Conservation (phyloP, 345 rosid genomes). For the Hibiscus mutabilis region DNA sequence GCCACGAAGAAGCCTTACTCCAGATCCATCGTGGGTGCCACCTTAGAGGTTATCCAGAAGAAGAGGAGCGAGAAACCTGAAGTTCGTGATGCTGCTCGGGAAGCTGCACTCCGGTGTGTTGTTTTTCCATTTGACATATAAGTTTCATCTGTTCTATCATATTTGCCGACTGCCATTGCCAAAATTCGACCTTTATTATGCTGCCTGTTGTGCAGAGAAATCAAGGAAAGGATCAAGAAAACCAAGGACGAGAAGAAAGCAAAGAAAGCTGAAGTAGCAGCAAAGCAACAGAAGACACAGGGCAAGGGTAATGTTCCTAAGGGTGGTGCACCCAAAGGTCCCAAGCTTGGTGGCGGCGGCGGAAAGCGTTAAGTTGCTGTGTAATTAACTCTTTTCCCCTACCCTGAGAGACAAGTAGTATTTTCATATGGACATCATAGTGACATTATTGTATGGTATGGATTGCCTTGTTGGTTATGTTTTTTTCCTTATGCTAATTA, state of each 20-base stretch:
- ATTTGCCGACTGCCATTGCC: not conserved
- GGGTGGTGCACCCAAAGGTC: slow-evolving; percentile 35
- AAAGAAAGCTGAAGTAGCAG: not conserved
- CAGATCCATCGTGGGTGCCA: slow-evolving; percentile 70
- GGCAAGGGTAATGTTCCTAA: not conserved
- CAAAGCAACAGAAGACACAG: slow-evolving; percentile 1
- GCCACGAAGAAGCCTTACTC: slow-evolving; percentile 3
- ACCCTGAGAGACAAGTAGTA: slow-evolving; percentile 9
- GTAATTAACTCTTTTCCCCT: not conserved
- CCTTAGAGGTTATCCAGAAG: slow-evolving; percentile 69
- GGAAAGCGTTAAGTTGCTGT: slow-evolving; percentile 46
- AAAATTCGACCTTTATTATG: not conserved
- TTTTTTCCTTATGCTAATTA: not conserved
- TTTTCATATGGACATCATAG: not conserved
- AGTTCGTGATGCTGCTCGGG: slow-evolving; percentile 77
- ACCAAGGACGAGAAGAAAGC: slow-evolving; percentile 68
- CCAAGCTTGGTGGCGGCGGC: slow-evolving; percentile 64
- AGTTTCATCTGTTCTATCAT: not conserved
- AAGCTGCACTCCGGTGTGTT: slow-evolving; percentile 58
- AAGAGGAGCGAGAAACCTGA: slow-evolving; percentile 71
- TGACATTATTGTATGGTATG: not conserved
- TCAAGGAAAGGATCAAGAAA: slow-evolving; percentile 47
- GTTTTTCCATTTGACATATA: not conserved
- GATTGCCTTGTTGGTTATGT: not conserved
- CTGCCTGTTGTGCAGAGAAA: slow-evolving; percentile 38